Conservation (phyloP, 768 basidiomycete genomes). For the Trametes gibbosa region DNA sequence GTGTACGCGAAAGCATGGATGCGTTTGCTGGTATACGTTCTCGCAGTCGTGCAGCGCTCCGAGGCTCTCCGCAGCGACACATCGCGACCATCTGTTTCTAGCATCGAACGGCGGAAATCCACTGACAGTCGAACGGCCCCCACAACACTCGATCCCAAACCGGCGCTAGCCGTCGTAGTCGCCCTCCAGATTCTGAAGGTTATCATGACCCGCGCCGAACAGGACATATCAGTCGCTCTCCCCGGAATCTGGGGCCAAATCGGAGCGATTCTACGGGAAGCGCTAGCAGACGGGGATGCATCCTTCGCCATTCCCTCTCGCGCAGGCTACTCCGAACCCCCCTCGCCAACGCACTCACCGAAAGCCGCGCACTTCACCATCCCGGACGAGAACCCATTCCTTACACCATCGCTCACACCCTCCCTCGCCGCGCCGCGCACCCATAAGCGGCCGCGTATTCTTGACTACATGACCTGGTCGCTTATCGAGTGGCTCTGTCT, state of each 20-base stretch:
- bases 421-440: constrained; percentile 28
- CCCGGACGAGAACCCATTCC: constrained; percentile 18
- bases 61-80: constrained; percentile 8
- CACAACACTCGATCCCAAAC: constrained; percentile 18
- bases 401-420: constrained; percentile 23
- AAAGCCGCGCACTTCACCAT: constrained; percentile 17
- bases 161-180: constrained; percentile 38
- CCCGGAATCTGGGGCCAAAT: constrained; percentile 65
- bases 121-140: constrained; percentile 39
- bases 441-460: constrained; percentile 45
- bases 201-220: constrained; percentile 59
- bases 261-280: constrained; percentile 47
- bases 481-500: constrained; percentile 63
- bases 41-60: constrained; percentile 47
- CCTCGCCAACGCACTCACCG: constrained; percentile 55
- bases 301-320: constrained; percentile 49
- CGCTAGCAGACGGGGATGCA: constrained; percentile 59
- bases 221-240: constrained; percentile 52
- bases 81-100: constrained; percentile 25
- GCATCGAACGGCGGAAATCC: constrained; percentile 45
- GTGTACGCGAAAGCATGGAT: constrained; percentile 53
- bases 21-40: constrained; percentile 57
- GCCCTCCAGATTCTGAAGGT: constrained; percentile 68
- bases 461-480: constrained; percentile 77
- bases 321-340: constrained; percentile 40